Percentiles rank a stretch among this genome's conserved stretches.
Evolutionary conservation across 1,284 basidiomycete genomes (phyloP).

Genomic region (Vanrija sp.): DNA sequence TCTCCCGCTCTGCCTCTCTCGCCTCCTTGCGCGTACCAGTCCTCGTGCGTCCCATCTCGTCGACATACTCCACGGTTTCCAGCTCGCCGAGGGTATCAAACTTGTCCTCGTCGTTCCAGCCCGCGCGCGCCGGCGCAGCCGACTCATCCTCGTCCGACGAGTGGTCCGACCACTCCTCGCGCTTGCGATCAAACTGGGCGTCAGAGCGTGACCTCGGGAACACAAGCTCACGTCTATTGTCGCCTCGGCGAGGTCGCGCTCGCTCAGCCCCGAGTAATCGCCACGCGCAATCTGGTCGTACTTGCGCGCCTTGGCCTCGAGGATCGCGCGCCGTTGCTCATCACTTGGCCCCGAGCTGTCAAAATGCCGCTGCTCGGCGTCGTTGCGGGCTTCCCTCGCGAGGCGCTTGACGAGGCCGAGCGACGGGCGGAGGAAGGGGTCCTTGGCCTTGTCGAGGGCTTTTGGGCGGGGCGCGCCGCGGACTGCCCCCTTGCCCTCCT

Average conservation of each 20-base stretch:
- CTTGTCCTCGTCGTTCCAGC: conserved; percentile 48
- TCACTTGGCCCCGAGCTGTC: conserved; percentile 37
- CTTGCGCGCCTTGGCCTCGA: conserved; percentile 75
- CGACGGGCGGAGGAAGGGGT: conserved; percentile 44
- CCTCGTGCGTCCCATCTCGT: conserved; percentile 47
- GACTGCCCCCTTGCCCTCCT: conserved; percentile 40
- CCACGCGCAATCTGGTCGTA: conserved; percentile 79
- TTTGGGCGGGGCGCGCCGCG: conserved; percentile 27
- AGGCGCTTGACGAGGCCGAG: conserved; percentile 46
- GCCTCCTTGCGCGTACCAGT: conserved; percentile 43
- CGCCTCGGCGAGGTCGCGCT: conserved; percentile 68
- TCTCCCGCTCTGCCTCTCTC: conserved; percentile 29
- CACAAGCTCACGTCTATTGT: conserved; percentile 71
- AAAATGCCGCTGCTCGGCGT: conserved; percentile 37
- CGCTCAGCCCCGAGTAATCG: conserved; percentile 70
- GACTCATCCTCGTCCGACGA: conserved; percentile 40
- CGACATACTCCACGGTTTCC: conserved; percentile 45
- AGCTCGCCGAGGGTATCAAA: conserved; percentile 20
- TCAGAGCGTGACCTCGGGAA: not conserved
- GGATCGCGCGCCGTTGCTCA: conserved; percentile 38
- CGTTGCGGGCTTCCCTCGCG: conserved; percentile 42
- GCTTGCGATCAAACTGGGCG: conserved; percentile 67
- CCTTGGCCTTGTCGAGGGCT: conserved; percentile 8
- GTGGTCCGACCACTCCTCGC: conserved; percentile 44
- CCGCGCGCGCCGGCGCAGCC: conserved; percentile 1